Evolutionary conservation across 208 protist genomes (phyloP), one percentile per base, ranked within the genome.

Genomic region (Leishmania martiniquensis): DNA sequence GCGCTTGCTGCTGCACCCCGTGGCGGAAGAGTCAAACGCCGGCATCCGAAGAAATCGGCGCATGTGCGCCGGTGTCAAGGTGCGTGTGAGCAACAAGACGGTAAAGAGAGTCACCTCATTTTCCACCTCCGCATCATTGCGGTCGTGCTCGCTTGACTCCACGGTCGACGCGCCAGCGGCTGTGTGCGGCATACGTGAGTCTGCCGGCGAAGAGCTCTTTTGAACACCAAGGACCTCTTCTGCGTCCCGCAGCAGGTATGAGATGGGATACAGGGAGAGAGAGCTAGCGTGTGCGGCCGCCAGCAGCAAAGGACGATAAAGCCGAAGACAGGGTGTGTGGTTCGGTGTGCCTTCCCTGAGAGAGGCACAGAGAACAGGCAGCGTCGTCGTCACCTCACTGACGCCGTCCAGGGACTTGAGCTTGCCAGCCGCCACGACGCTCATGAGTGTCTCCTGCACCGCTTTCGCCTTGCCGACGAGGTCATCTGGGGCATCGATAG

Each of bases 321-420:
- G 72, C 1, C 47, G 9, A n/a, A 83, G 72, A 71, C 89, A 94
- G 7, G 92, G 92, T 6, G 32, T 34, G 22, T 67, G 75, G 62
- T 80, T 74, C 7, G 76, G 80, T 0, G 87, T 93, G 12, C 93
- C 93, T 2, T 87, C 84, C 5, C 32, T 87, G 17, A 95, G 71
- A 0, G 93, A 82, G 7, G 93, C 91, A 65, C 88, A 95, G 17
- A 95, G 83, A 17, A 97, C 81, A 4, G 93, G 91, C 12, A 97
- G 75, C 6, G 90, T 95, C 39, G 85, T 93, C 4, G 86, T 91
- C 7, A 91, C 81, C 44, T 88, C 87, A 12, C n/a, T 59, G 2
- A 76, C 76, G 0, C 79, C 72, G 0, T 83, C 72, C 6, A 96
- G 65, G 0, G 72, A 22, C 6, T 49, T 39, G 6, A 91, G 62